Percentiles rank a stretch among this genome's conserved stretches.
Conservation (phyloP, 1,284 basidiomycete species). For the Cryptococcus sp. region DNA sequence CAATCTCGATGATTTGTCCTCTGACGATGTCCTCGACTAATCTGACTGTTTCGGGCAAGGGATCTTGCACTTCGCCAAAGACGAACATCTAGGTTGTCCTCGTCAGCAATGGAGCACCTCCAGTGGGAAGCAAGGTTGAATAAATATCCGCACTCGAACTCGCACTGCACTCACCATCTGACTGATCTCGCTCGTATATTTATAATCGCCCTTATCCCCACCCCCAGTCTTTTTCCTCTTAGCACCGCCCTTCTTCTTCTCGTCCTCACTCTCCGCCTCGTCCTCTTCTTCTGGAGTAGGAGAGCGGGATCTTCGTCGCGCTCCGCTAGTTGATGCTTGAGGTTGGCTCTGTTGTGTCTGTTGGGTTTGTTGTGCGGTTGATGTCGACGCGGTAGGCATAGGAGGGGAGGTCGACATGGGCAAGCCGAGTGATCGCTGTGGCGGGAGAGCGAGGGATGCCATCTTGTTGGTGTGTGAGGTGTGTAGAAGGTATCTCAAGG, state of each 20-base stretch:
- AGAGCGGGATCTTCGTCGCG: slow-evolving; percentile 16
- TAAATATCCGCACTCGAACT: neutral
- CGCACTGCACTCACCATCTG: slow-evolving; percentile 66
- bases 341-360: neutral
- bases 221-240: slow-evolving; percentile 31
- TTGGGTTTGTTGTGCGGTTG: neutral
- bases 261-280: slow-evolving; percentile 41
- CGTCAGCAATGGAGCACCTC: neutral
- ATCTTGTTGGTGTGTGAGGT: neutral
- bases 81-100: slow-evolving; percentile 77
- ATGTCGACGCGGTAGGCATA: no score
- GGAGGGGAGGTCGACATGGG: neutral
- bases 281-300: slow-evolving; percentile 34
- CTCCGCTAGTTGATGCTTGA: slow-evolving; percentile 7
- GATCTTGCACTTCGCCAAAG: slow-evolving; percentile 91
- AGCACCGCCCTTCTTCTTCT: slow-evolving; percentile 31
- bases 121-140: neutral
- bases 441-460: slow-evolving; percentile 5
- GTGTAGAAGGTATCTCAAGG: neutral
- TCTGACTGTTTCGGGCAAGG: slow-evolving; percentile 80
- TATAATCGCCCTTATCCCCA: slow-evolving; percentile 60
- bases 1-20: slow-evolving; percentile 88
- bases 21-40: slow-evolving; percentile 96
- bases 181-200: slow-evolving; percentile 76
- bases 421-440: neutral